These are phyloP conservation scores for Tolypocladium guangdongense DNA, from an alignment of 2,329 filamentous ascomycete genomes.

Conservation along the genomic window DNA sequence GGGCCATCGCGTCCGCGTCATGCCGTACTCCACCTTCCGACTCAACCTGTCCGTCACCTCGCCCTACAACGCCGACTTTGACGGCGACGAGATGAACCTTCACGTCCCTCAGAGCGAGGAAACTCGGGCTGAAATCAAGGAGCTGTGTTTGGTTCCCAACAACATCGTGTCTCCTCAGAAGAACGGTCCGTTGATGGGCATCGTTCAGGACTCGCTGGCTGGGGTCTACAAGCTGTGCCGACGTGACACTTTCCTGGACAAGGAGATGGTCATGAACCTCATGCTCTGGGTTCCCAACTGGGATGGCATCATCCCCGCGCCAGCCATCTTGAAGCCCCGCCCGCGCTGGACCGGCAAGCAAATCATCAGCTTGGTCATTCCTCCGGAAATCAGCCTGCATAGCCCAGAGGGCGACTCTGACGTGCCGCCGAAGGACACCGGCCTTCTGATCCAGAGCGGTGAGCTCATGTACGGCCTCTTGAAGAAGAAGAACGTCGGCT, in stretches of 20 bases:
- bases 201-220: constrained; percentile 93
- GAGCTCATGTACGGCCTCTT: constrained; percentile 84
- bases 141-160: constrained; percentile 93
- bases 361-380: constrained; percentile 87
- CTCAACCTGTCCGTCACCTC: constrained; percentile 96
- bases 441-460: constrained; percentile 73
- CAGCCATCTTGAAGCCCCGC: constrained; percentile 85
- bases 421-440: constrained; percentile 61
- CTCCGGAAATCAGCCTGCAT: constrained; percentile 71
- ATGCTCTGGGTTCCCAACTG: constrained; percentile 96
- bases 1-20: constrained; percentile 93
- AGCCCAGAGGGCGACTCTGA: constrained; percentile 51
- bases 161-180: constrained; percentile 98
- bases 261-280: constrained; percentile 90
- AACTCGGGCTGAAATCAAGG: constrained; percentile 84
- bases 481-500: constrained; percentile 90
- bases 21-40: constrained; percentile 98
- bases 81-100: constrained; percentile 99
- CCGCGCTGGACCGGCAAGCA: constrained; percentile 98
- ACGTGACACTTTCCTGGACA: constrained; percentile 80
- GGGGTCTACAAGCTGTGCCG: constrained; percentile 96
- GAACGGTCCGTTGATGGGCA: constrained; percentile 97
- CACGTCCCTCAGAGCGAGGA: constrained; percentile 98
- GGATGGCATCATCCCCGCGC: constrained; percentile 88
- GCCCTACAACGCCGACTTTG: constrained; percentile 99